phyloP scores from a whole-genome alignment of 257 asterid species.

The Fraxinus cuspidata region DNA sequence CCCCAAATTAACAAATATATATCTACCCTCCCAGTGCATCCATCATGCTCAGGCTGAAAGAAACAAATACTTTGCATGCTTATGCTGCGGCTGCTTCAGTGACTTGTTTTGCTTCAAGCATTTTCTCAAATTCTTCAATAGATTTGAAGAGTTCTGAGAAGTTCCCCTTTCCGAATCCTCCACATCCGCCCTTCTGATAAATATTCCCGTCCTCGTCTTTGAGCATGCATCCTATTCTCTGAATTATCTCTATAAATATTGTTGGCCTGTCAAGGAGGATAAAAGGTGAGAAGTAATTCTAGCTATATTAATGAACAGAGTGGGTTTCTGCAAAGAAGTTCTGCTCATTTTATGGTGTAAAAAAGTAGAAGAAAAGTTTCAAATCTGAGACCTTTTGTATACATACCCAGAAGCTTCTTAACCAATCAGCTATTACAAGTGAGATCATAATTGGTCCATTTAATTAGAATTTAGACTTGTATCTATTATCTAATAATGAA shows the following conservation, averaged over 20 bases:
- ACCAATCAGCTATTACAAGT: neutral
- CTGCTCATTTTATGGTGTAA: neutral
- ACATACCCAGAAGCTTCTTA: neutral
- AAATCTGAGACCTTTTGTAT: neutral
- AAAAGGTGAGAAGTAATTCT: neutral
- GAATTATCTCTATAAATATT: constrained; percentile 85
- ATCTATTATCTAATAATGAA: no score
- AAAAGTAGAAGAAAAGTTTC: no score
- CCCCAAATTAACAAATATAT: neutral
- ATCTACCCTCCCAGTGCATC: neutral
- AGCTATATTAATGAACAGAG: neutral
- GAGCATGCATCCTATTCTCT: constrained; percentile 90
- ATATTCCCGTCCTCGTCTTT: constrained; percentile 65
- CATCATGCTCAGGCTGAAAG: neutral
- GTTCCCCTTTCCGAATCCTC: constrained; percentile 98
- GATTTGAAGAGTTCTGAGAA: constrained; percentile 91
- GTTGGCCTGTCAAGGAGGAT: constrained; percentile 66
- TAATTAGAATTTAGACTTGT: neutral
- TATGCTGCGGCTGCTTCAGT: constrained; percentile 33
- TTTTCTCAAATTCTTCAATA: constrained; percentile 86
- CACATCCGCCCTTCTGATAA: constrained; percentile 93
- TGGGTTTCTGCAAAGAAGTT: neutral
- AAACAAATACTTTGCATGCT: neutral
- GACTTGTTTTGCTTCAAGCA: constrained; percentile 68
- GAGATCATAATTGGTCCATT: neutral